A percentile compares a stretch with the other conserved stretches of the same genome.
Conservation (phyloP, 768 basidiomycete genomes). For the Boletellus sp. region DNA sequence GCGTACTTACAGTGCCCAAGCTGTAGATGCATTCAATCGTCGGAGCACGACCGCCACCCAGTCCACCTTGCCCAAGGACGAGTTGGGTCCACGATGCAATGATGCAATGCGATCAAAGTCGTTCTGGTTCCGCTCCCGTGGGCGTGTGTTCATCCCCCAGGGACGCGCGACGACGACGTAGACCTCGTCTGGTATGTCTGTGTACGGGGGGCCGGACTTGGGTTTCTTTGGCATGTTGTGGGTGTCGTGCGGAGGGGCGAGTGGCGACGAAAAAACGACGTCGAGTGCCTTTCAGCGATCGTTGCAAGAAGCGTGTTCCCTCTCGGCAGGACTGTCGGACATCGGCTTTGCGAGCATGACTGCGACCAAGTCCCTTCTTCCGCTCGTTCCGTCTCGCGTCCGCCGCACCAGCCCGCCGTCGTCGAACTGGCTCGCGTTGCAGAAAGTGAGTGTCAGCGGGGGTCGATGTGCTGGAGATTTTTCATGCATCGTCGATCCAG, state of each 20-base stretch:
- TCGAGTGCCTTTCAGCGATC: background rate
- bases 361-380: background rate
- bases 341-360: no score
- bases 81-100: slow-evolving; percentile 25
- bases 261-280: slow-evolving; percentile 1
- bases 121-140: slow-evolving; percentile 1
- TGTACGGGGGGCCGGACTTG: slow-evolving; percentile 29
- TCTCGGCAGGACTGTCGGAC: slow-evolving; percentile 13
- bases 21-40: slow-evolving; percentile 23
- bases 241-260: background rate
- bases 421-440: slow-evolving; percentile 54
- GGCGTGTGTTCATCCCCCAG: slow-evolving; percentile 17
- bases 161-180: slow-evolving; percentile 26
- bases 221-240: slow-evolving; percentile 17
- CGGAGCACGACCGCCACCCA: slow-evolving; percentile 8
- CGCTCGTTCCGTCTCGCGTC: slow-evolving; percentile 4
- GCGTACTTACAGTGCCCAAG: slow-evolving; percentile 31
- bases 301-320: background rate
- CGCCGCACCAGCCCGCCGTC: slow-evolving; percentile 32
- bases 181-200: slow-evolving; percentile 14
- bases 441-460: slow-evolving; percentile 39
- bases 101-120: slow-evolving; percentile 25
- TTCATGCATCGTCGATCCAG: slow-evolving; percentile 1
- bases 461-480: background rate
- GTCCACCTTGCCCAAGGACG: slow-evolving; percentile 21